Percentiles rank a stretch among this genome's conserved stretches.
phyloP scores from a whole-genome alignment of 148 eudicot genomes.

The Rhododendron kiyosumense region DNA sequence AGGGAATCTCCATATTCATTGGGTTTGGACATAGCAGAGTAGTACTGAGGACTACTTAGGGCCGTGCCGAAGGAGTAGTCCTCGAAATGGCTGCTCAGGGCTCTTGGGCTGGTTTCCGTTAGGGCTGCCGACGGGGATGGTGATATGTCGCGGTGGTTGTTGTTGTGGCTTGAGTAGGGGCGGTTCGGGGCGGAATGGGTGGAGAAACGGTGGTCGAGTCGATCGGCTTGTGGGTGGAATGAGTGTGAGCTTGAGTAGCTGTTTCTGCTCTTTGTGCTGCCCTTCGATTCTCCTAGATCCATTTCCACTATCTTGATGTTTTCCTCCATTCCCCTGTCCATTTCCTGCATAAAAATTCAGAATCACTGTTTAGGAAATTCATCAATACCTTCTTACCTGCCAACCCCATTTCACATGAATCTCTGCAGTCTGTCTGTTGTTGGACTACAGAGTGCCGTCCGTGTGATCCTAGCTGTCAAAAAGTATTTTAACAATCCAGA shows the following conservation, averaged over 20 bases:
- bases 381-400: background rate
- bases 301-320: conserved; percentile 87
- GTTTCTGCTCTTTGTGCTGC: conserved; percentile 30
- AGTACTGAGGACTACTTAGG: conserved; percentile 74
- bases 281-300: conserved; percentile 60
- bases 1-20: conserved; percentile 50
- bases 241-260: conserved; percentile 49
- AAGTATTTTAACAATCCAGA: too few relatives aligned
- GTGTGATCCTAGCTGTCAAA: too few relatives aligned
- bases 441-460: too few relatives aligned
- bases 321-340: conserved; percentile 57
- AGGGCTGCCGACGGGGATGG: conserved; percentile 68
- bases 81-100: conserved; percentile 70
- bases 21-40: conserved; percentile 43
- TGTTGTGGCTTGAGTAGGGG: conserved; percentile 23
- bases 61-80: conserved; percentile 57
- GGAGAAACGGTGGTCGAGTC: conserved; percentile 44
- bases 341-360: conserved; percentile 37
- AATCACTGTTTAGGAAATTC: background rate
- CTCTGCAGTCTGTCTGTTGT: too few relatives aligned
- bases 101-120: conserved; percentile 69
- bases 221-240: conserved; percentile 28
- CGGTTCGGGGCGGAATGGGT: conserved; percentile 24
- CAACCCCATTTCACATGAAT: background rate
- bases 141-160: conserved; percentile 52